phyloP scores from a whole-genome alignment of 257 asterid species.

The Solanum chiquidenum region DNA sequence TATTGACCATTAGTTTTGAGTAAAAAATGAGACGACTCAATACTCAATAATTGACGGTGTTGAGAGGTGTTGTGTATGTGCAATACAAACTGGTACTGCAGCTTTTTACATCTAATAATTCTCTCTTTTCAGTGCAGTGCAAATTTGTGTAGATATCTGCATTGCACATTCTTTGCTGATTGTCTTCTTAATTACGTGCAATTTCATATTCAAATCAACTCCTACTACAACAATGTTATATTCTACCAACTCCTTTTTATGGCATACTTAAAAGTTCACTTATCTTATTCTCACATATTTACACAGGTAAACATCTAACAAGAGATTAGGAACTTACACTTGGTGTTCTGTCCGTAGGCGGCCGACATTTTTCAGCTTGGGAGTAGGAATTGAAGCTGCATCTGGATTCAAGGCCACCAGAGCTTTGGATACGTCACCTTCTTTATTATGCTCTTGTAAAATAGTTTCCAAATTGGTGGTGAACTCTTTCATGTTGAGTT shows the following conservation, averaged over 20 bases:
- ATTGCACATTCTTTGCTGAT: background rate
- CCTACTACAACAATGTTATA: background rate
- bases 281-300: background rate
- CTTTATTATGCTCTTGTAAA: constrained; percentile 47
- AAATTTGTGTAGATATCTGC: background rate
- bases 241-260: background rate
- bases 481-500: constrained; percentile 64
- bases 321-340: constrained; percentile 49
- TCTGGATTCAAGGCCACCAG: constrained; percentile 68
- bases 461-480: constrained; percentile 48
- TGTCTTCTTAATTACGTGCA: background rate
- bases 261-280: background rate
- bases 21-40: background rate
- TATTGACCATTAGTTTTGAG: background rate
- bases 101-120: background rate
- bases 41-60: background rate
- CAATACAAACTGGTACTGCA: background rate
- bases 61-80: background rate
- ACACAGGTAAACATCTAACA: background rate
- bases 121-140: background rate
- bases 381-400: constrained; percentile 65
- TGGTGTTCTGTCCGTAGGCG: constrained; percentile 90
- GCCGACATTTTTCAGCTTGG: constrained; percentile 69
- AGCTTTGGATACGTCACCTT: constrained; percentile 74
- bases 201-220: background rate